phyloP scores from a whole-genome alignment of 345 rosid species.

The Eucalyptus paniculata region DNA sequence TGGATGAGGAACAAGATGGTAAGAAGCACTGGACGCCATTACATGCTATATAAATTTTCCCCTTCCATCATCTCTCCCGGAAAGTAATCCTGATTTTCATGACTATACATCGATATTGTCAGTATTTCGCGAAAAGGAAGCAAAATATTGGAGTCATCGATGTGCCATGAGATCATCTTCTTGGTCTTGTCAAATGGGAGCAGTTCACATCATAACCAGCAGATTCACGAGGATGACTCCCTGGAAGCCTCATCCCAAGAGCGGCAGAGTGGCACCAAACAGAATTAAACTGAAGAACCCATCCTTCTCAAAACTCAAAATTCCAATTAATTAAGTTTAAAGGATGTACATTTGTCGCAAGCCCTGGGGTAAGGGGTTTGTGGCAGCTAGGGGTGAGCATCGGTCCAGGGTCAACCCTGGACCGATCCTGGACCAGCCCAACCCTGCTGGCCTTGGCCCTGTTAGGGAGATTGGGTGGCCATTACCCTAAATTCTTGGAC shows the following conservation, averaged over 20 bases:
- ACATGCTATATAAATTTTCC: not conserved
- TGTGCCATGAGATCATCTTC: not conserved
- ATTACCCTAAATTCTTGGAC: no score
- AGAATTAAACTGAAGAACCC: not conserved
- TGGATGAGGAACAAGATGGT: not conserved
- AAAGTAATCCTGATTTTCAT: not conserved
- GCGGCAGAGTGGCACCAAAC: not conserved
- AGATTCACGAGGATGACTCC: not conserved
- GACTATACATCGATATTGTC: not conserved
- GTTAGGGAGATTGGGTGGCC: no score
- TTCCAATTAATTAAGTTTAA: not conserved
- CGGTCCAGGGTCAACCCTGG: no score
- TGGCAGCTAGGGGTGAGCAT: not conserved
- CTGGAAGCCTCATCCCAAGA: not conserved
- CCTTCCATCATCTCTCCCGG: not conserved
- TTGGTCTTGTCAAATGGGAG: not conserved
- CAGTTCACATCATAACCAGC: not conserved
- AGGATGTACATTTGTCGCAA: not conserved
- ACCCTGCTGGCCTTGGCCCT: no score
- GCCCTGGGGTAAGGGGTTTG: not conserved
- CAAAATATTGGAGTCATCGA: not conserved
- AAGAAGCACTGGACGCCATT: not conserved
- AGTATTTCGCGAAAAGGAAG: not conserved
- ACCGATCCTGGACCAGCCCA: no score
- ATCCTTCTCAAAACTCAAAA: not conserved